phyloP scores from a whole-genome alignment of 2,329 filamentous ascomycete genomes.

The Aspergillus novoparasiticus region DNA sequence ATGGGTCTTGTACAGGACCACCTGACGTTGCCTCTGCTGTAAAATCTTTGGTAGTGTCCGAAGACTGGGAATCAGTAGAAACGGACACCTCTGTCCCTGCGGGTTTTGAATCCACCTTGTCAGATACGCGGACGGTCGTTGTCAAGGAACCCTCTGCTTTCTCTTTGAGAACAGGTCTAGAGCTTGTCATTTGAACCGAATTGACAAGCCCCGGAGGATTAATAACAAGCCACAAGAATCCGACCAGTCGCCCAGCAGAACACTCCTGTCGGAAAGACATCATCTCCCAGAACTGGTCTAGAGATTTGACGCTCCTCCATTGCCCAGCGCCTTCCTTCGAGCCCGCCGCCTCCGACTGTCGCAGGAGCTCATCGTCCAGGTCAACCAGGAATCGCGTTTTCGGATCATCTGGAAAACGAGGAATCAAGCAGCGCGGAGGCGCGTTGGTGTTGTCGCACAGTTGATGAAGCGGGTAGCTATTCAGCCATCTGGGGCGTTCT shows the following conservation, averaged over 20 bases:
- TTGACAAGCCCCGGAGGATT: slow-evolving; percentile 57
- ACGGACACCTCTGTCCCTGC: background rate
- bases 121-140: background rate
- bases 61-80: background rate
- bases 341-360: slow-evolving; percentile 28
- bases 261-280: slow-evolving; percentile 98
- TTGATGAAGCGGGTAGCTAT: slow-evolving; percentile 72
- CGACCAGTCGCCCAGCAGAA: slow-evolving; percentile 86
- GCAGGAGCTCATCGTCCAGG: slow-evolving; percentile 76
- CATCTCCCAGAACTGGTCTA: slow-evolving; percentile 98
- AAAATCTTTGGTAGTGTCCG: background rate
- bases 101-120: background rate
- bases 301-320: slow-evolving; percentile 80
- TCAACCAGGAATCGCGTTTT: slow-evolving; percentile 89
- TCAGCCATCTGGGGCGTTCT: slow-evolving; percentile 48
- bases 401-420: slow-evolving; percentile 91
- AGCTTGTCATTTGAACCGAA: slow-evolving; percentile 36
- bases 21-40: background rate
- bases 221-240: slow-evolving; percentile 92
- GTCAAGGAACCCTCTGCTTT: background rate
- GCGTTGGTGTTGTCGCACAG: slow-evolving; percentile 69
- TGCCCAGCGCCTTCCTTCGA: slow-evolving; percentile 58
- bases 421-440: slow-evolving; percentile 81
- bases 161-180: slow-evolving; percentile 17
- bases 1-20: background rate